Evolutionary conservation across 805 yeast species (phyloP), one percentile per base, ranked within the genome.

Genomic region (Teunomyces stri): DNA sequence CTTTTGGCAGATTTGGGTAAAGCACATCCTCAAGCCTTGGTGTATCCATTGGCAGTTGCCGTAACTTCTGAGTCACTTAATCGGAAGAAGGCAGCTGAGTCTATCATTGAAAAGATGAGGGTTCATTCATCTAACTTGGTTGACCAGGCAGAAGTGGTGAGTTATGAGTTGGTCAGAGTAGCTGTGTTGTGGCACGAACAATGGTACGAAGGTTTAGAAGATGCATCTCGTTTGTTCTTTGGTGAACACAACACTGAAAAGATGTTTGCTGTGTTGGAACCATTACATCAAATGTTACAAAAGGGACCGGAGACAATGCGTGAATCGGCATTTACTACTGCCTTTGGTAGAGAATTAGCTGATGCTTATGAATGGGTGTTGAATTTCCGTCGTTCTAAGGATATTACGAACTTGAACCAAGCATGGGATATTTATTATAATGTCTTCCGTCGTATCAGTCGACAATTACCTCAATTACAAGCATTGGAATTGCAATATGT

Each of bases 371-470:
- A 90, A 57, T 92, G 97, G 97, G 85, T 91, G 1, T 74, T 84
- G 62, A 88, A 89, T 59, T 94, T 81, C 70, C 85, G 89, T 61
- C 75, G 89, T 40, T 86, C 96, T 0, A 87, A 84, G 49, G 98
- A 94, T 62, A 80, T 84, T 43, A 84, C 95, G 20, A 92, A 90
- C 56, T 68, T 92, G 65, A 90, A 91, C 59, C 98, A 94, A 66
- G 98, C 98, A 0, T 92, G 99, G 99, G 98, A 92, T 64, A 85
- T 91, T 13, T 92, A 92, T 62, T 91, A 92, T 65, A 87, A 86
- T 54, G 97, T 94, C 2, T 94, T 92, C 80, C 80, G 96, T 55
- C 80, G 96, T 52, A 89, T 94, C 46, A 84, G 91, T 51, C 80
- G 96, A 53, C 96, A 90, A 63, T 68, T 94, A 33, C 96, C 96